Evolutionary conservation across 106 monocot species (phyloP), one percentile per base, ranked within the genome.

Genomic region (Vanilla planifolia): DNA sequence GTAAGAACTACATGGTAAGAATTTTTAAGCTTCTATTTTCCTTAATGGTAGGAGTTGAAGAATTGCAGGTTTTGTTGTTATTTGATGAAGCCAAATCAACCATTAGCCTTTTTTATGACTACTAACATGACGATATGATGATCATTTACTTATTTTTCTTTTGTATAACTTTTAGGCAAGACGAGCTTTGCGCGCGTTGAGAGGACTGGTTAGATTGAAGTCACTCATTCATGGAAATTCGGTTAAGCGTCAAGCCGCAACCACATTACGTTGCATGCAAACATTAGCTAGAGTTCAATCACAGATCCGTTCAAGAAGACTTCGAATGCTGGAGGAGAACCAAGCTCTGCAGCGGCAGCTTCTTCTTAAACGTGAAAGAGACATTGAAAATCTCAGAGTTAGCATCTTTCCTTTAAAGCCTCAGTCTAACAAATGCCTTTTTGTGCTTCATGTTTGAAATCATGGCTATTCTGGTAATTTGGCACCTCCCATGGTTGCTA

Each of bases 301-400:
- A 41, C 90, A 96, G 58, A 84, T 96, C 39, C 84, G 81, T 3
- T 73, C 84, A 25, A 80, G 90, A 63, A 78, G 95, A 55, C 68
- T 90, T 14, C 73, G 74, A 48, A 96, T 96, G 95, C 64, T 67
- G 20, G 95, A 96, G 64, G 95, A 96, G 51, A 90, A 84, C 50
- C 90, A 84, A 76, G 81, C 90, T 58, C 76, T 96, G 65, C 95
- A 96, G 63, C 77, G 80, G 11, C 95, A 90, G 44, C 73, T 96
- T 43, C 79, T 90, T 32, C 73, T 96, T n/a, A 84, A 90, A 57
- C 78, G 75, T 64, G 79, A 81, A 57, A 73, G 67, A 63, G 95
- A 96, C 60, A 78, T 84, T 43, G 90, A 96, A 27, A 86, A 67
- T 60, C 46, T 81, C 25, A 84, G 76, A 67, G 90, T 90, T 61